Evolutionary conservation across 805 yeast species (phyloP), one percentile per base, ranked within the genome.

Genomic region (Ogataea pini): DNA sequence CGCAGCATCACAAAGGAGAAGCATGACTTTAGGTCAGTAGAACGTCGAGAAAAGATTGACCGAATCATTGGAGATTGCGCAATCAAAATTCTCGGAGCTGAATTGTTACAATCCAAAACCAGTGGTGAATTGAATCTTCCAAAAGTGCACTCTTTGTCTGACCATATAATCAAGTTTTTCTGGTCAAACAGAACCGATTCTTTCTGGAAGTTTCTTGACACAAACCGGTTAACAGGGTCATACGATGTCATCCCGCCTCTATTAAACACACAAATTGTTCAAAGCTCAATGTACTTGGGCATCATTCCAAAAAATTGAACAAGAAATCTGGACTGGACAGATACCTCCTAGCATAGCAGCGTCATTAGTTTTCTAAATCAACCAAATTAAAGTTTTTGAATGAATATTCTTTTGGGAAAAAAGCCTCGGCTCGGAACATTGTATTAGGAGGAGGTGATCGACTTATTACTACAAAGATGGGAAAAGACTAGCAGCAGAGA

Each of bases 81-180:
- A 16, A 51, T 54, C 14, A 37, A 44, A 19, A 36, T 47, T 18
- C 45, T 54, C 36, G 54, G 53, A 10, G 34, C 29, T 27, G 48
- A 42, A 27, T 20, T 40, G 7, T 28, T 56, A 22, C 31, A 29
- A 24, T 48, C 44, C 42, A 44, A 31, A 10, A 41, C 31, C 19
- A 46, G 40, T 1, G 49, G 48, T 16, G 38, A 43, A 22, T 19
- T 63, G 14, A 58, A 47, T 25, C 39, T 42, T 20, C 45, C 55
- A 13, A 63, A 59, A 46, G 46, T 65, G 28, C 52, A 55, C 18
- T 65, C 68, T 9, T 43, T 65, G 25, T 50, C 62, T 1, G 66
- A 63, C 13, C 65, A 65, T 40, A 53, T 65, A n/a, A 50, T 64
- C 24, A 64, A 63, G 44, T 63, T 62, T 39, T 62, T 56, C 44